Conservation (phyloP, 78 protist species). For the Blattamonas nauphoetae region DNA sequence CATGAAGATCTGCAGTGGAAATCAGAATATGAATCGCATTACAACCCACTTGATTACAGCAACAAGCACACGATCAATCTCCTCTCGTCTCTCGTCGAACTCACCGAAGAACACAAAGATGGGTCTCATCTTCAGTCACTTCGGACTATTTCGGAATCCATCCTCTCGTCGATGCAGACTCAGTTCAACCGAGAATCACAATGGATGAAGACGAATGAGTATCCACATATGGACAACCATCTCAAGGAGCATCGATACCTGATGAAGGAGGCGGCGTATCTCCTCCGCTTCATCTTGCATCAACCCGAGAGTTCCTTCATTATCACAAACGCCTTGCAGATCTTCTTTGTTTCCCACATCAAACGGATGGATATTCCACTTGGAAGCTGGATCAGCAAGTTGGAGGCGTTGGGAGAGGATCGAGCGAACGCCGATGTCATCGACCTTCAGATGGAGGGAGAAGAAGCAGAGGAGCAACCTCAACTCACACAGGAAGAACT, state of each 20-base stretch:
- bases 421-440: no score
- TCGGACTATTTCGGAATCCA: background rate
- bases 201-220: background rate
- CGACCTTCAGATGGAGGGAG: no score
- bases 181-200: background rate
- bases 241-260: background rate
- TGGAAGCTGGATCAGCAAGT: no score
- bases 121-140: background rate
- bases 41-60: background rate
- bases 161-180: background rate
- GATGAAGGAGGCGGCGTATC: background rate
- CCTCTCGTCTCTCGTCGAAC: background rate
- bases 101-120: background rate
- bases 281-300: background rate
- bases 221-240: background rate
- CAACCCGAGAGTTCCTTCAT: background rate
- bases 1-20: background rate
- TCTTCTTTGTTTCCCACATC: background rate
- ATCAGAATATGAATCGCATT: background rate
- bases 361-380: background rate
- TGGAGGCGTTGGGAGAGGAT: no score
- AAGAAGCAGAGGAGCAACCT: no score
- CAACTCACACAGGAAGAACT: no score
- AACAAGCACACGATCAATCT: background rate
- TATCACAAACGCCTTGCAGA: background rate